phyloP scores from a whole-genome alignment of 2,329 filamentous ascomycete genomes.

The Aspergillus sp. region DNA sequence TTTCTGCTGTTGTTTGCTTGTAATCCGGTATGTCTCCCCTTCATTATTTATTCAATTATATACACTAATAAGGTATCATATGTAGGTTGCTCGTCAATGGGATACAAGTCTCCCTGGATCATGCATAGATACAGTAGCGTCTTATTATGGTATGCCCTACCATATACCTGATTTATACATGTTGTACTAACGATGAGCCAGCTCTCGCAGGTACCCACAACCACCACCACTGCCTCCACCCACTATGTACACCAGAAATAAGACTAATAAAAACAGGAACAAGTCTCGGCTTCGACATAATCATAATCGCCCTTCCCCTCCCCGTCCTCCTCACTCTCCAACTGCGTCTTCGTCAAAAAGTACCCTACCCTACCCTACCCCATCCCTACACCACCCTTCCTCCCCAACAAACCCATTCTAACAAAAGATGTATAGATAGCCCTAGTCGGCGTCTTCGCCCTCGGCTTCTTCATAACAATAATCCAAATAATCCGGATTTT shows the following conservation, averaged over 20 bases:
- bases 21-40: slow-evolving; percentile 26
- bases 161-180: no score
- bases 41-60: no score
- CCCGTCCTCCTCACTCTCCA: slow-evolving; percentile 26
- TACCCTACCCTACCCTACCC: not conserved
- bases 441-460: slow-evolving; percentile 48
- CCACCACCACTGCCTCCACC: not conserved
- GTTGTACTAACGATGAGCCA: not conserved
- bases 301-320: slow-evolving; percentile 29
- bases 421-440: slow-evolving; percentile 31
- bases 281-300: slow-evolving; percentile 25
- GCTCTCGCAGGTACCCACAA: slow-evolving; percentile 13
- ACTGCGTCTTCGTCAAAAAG: slow-evolving; percentile 21
- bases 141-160: slow-evolving; percentile 47
- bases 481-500: slow-evolving; percentile 56
- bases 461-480: slow-evolving; percentile 54
- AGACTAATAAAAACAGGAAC: slow-evolving; percentile 15
- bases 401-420: not conserved
- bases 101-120: slow-evolving; percentile 33
- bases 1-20: slow-evolving; percentile 30
- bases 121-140: slow-evolving; percentile 45
- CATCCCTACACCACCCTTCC: not conserved
- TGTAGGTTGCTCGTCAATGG: not conserved
- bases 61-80: no score
- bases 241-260: not conserved